These are phyloP conservation scores for Solanum pimpinellifolium DNA, from an alignment of 257 asterid genomes.

Conservation along the genomic window DNA sequence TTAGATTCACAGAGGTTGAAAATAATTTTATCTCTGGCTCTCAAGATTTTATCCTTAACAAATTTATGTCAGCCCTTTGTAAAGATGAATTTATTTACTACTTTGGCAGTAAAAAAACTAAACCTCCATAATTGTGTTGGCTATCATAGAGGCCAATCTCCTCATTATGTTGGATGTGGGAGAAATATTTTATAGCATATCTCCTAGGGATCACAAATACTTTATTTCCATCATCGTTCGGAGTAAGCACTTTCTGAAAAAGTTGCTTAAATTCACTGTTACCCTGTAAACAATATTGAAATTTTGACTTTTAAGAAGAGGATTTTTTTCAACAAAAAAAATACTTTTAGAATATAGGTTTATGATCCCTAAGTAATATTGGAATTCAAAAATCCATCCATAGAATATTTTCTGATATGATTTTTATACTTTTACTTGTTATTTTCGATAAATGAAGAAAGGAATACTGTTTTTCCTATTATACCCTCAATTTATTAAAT, in stretches of 20 bases:
- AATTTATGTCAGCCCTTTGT: slow-evolving; percentile 72
- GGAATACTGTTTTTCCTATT: no score
- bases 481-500: no score
- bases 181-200: slow-evolving; percentile 32
- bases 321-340: no score
- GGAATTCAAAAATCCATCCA: no score
- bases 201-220: slow-evolving; percentile 55
- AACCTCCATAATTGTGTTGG: slow-evolving; percentile 50
- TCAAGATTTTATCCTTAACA: slow-evolving; percentile 37
- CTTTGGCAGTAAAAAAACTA: slow-evolving; percentile 70
- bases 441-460: no score
- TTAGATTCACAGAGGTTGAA: slow-evolving; percentile 30
- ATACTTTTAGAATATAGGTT: no score
- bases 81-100: slow-evolving; percentile 62
- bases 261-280: background rate
- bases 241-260: slow-evolving; percentile 53
- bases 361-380: no score
- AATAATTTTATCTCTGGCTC: slow-evolving; percentile 31
- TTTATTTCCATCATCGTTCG: slow-evolving; percentile 44
- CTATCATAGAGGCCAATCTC: slow-evolving; percentile 37
- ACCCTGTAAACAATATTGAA: no score
- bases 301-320: no score
- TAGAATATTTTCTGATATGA: no score
- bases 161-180: slow-evolving; percentile 8
- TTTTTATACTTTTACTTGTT: no score